Conservation (phyloP, 306 rosid species). For the Begonia loranthoides region DNA sequence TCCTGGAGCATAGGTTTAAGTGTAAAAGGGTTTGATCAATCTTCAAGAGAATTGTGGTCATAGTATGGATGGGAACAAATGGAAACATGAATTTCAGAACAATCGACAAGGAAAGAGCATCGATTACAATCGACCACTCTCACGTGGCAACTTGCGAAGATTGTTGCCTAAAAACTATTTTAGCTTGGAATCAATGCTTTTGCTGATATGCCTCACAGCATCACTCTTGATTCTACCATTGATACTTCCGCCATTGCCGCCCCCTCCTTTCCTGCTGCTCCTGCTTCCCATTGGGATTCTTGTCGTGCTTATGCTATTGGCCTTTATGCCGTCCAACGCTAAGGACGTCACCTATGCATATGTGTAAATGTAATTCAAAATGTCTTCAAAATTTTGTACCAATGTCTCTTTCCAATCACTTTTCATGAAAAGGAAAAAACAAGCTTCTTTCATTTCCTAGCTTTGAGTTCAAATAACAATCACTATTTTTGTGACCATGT, state of each 20-base stretch:
- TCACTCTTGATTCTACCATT: constrained; percentile 42
- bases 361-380: constrained; percentile 8
- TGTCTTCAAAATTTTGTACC: too few relatives aligned
- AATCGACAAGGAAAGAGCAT: constrained; percentile 10
- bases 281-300: constrained; percentile 38
- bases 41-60: neutral
- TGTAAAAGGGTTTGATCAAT: neutral
- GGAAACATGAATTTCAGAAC: too few relatives aligned
- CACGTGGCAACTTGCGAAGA: constrained; percentile 22
- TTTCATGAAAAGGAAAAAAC: too few relatives aligned
- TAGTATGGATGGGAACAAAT: neutral
- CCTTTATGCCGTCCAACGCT: constrained; percentile 45
- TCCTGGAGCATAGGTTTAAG: constrained; percentile 5
- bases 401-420: too few relatives aligned
- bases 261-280: constrained; percentile 39
- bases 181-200: constrained; percentile 31
- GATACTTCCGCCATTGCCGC: constrained; percentile 46
- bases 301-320: constrained; percentile 33
- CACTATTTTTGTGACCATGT: too few relatives aligned
- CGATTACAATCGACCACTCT: constrained; percentile 11
- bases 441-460: too few relatives aligned
- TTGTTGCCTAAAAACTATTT: constrained; percentile 23
- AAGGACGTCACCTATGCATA: constrained; percentile 25
- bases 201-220: constrained; percentile 30
- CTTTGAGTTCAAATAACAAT: too few relatives aligned